Base-by-base conservation (phyloP, 73 alveolate genomes). In the Stentor roeselii region DNA sequence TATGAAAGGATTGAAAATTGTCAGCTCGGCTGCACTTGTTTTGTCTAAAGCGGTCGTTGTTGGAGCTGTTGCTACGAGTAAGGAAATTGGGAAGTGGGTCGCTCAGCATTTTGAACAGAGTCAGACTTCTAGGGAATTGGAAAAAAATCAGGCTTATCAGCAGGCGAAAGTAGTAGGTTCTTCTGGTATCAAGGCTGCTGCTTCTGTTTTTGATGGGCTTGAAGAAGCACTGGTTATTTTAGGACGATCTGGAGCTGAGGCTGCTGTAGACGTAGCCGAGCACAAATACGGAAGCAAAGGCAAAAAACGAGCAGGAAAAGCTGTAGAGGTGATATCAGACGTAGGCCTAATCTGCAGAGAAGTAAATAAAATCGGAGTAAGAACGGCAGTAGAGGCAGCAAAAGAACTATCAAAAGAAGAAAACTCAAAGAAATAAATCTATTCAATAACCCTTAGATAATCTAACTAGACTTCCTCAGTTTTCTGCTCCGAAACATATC, bases 41-140 rank as follows among this genome's bases (percentile, higher is more conserved):
- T 32, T 67, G 11, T 67, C 80, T 67, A 67, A 67, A 67, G 80
- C 80, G 11, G 27, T 67, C 34, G 80, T 67, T 14, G 34, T n/a
- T 67, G 80, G 80, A 67, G 80, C 80, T 67, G 80, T 67, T 2
- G 80, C n/a, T 27, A 67, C 37, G 41, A 67, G 42, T 34, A 67
- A 21, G 34, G 41, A 67, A 32, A 34, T 67, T 21, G 80, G 41
- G 0, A 21, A 21, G 34, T 67, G 41, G 37, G 37, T 67, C 11
- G 21, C 80, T 21, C 21, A 36, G 34, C 37, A 34, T 27, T 67
- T 67, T 32, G 37, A 67, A 32, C 15, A 2, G 2, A 27, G 42
- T 27, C 21, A 67, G 34, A 67, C 80, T 67, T 21, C 41, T 21
- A n/a, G 34, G 41, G 27, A 32, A 21, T 2, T 67, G 41, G 80